These are phyloP conservation scores for Ochetophila trinervis DNA, from an alignment of 306 rosid genomes.

Conservation along the genomic window DNA sequence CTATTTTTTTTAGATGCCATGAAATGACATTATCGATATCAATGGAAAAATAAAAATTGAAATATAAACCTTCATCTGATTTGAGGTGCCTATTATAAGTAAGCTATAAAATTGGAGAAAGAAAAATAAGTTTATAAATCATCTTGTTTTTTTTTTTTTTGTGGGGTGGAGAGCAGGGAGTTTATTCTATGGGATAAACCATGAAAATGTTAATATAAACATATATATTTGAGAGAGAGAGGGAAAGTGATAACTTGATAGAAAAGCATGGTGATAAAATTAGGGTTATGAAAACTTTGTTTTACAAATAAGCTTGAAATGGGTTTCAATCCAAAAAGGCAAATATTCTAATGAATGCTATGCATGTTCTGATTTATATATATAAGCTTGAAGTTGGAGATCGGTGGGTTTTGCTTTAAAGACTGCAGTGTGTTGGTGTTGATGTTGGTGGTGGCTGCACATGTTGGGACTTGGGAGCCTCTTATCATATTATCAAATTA, in stretches of 20 bases:
- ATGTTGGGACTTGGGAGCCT: slow-evolving; percentile 18
- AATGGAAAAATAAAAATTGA: too few species aligned
- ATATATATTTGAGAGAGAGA: not conserved
- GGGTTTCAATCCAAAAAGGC: slow-evolving; percentile 19
- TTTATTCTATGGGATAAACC: slow-evolving; percentile 1
- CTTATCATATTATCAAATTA: slow-evolving; percentile 2
- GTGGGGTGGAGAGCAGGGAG: too few species aligned
- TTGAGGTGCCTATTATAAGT: too few species aligned
- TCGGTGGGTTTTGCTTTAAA: slow-evolving; percentile 8
- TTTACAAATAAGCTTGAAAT: slow-evolving; percentile 3
- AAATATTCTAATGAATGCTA: slow-evolving; percentile 21
- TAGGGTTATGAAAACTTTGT: not conserved
- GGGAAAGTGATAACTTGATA: slow-evolving; percentile 19
- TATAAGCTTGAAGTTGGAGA: not conserved
- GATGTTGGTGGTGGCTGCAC: slow-evolving; percentile 29
- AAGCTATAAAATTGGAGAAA: too few species aligned
- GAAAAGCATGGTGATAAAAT: slow-evolving; percentile 3
- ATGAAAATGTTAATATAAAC: not conserved
- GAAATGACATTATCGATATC: too few species aligned
- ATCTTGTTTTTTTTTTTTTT: too few species aligned
- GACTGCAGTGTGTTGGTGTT: too few species aligned
- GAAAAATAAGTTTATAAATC: too few species aligned
- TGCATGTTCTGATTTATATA: slow-evolving; percentile 1
- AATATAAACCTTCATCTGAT: too few species aligned
- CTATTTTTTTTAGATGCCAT: too few species aligned